phyloP scores from a whole-genome alignment of 202 grass and related monocot genomes.

The Zizania palustris region DNA sequence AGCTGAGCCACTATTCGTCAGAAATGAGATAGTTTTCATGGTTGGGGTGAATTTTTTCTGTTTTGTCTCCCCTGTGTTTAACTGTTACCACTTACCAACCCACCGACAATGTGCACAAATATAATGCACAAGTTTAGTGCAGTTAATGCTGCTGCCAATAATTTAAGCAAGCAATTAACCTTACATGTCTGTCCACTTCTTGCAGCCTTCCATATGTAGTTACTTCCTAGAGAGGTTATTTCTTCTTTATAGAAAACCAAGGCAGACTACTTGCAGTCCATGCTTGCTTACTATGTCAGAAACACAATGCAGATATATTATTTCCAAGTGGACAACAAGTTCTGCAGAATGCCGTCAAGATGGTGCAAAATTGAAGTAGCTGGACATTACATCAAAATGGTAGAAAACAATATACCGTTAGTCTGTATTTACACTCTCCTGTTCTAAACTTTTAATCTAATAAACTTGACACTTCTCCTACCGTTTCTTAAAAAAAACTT shows the following conservation, averaged over 20 bases:
- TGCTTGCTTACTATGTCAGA: constrained; percentile 28
- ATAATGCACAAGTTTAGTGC: background rate
- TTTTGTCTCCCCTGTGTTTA: too few relatives aligned
- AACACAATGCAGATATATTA: background rate
- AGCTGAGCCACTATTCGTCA: too few relatives aligned
- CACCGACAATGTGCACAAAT: constrained; percentile 10
- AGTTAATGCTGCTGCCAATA: constrained; percentile 27
- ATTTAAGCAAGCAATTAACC: constrained; percentile 15
- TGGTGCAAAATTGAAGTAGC: background rate
- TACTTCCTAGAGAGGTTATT: constrained; percentile 25
- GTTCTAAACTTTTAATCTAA: too few relatives aligned
- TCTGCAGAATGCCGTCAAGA: constrained; percentile 2
- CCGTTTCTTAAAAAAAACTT: background rate
- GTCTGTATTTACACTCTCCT: constrained; percentile 45
- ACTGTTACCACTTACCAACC: background rate
- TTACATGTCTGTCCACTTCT: background rate
- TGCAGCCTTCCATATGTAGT: constrained; percentile 32
- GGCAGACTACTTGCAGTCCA: background rate
- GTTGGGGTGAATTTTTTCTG: background rate
- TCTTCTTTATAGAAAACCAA: constrained; percentile 25
- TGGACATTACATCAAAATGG: background rate
- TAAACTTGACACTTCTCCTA: too few relatives aligned
- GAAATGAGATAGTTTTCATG: background rate
- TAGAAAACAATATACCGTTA: constrained; percentile 6
- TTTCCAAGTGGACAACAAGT: background rate